Evolutionary conservation across 768 basidiomycete species (phyloP).

Genomic region (Mycena rosella): DNA sequence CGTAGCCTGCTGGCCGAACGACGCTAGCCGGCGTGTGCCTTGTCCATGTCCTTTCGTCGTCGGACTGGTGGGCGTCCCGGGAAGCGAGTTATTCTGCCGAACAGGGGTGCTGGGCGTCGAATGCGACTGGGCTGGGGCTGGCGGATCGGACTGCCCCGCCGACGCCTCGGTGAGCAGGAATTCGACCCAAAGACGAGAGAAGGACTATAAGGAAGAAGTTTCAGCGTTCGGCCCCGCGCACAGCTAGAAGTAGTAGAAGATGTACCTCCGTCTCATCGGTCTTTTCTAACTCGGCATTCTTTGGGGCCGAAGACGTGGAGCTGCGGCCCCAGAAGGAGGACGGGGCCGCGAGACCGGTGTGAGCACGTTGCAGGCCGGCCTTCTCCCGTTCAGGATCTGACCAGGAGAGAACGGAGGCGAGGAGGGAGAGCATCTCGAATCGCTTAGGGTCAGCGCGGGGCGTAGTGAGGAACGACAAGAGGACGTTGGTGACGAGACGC

Average conservation of each 20-base stretch:
- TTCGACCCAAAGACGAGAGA: slow-evolving; percentile 98
- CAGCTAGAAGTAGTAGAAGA: slow-evolving; percentile 4
- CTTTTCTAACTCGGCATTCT: slow-evolving; percentile 75
- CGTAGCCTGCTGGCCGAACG: slow-evolving; percentile 49
- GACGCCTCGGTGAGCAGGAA: slow-evolving; percentile 95
- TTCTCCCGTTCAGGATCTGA: slow-evolving; percentile 90
- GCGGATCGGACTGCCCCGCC: slow-evolving; percentile 50
- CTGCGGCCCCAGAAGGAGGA: slow-evolving; percentile 61
- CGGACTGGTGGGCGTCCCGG: slow-evolving; percentile 50
- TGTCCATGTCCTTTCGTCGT: slow-evolving; percentile 38
- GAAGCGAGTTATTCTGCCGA: slow-evolving; percentile 52
- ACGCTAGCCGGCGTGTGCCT: slow-evolving; percentile 51
- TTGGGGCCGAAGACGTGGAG: slow-evolving; percentile 51
- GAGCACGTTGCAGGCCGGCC: slow-evolving; percentile 82
- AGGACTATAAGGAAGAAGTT: slow-evolving; percentile 72
- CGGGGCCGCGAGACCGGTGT: slow-evolving; percentile 39
- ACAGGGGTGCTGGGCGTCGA: slow-evolving; percentile 34
- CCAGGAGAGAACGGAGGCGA: slow-evolving; percentile 94
- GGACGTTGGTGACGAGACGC: slow-evolving; percentile 93
- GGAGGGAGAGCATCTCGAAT: slow-evolving; percentile 94
- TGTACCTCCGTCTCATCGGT: slow-evolving; percentile 87
- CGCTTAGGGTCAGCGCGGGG: slow-evolving; percentile 94
- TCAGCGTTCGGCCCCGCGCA: too few species aligned
- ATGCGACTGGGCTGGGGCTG: slow-evolving; percentile 43
- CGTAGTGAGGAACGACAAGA: slow-evolving; percentile 90